Evolutionary conservation across 352 stramenopile genomes (phyloP).

Genomic region (Phytophthora pistaciae): DNA sequence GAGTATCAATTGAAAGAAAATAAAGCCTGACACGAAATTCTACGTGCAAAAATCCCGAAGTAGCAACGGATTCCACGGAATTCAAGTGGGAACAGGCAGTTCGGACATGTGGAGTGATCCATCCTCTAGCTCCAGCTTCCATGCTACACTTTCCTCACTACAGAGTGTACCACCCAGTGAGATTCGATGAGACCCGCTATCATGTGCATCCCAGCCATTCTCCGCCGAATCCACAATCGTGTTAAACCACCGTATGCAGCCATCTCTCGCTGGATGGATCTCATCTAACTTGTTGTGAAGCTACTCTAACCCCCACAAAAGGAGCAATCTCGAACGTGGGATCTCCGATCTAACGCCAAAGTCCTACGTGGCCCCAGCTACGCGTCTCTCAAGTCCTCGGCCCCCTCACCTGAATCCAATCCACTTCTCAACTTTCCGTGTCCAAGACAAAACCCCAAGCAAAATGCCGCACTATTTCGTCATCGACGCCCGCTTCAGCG

Average conservation of each 20-base stretch:
- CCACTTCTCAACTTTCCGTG: slow-evolving; percentile 23
- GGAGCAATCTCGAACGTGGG: slow-evolving; percentile 3
- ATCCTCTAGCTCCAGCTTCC: no score
- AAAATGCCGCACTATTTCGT: slow-evolving; percentile 39
- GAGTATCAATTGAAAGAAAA: no score
- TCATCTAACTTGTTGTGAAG: slow-evolving; percentile 11
- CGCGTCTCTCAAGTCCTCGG: neutral
- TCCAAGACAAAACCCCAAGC: neutral
- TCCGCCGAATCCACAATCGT: neutral
- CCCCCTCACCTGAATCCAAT: neutral
- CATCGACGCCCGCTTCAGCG: slow-evolving; percentile 37
- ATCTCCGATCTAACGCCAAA: slow-evolving; percentile 9
- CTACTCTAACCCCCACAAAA: neutral
- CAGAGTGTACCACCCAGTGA: slow-evolving; percentile 10
- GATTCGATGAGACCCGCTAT: slow-evolving; percentile 15
- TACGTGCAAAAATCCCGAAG: no score
- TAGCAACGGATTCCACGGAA: no score
- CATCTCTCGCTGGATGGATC: slow-evolving; percentile 33
- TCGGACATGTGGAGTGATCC: no score
- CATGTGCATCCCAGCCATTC: neutral
- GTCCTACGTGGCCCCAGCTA: slow-evolving; percentile 4
- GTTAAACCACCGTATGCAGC: slow-evolving; percentile 21
- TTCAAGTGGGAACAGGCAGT: no score
- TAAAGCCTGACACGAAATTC: no score
- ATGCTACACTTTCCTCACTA: no score